These are phyloP conservation scores for Thalassiosira livingstoniorum DNA, from an alignment of 352 stramenopile species.

Conservation along the genomic window DNA sequence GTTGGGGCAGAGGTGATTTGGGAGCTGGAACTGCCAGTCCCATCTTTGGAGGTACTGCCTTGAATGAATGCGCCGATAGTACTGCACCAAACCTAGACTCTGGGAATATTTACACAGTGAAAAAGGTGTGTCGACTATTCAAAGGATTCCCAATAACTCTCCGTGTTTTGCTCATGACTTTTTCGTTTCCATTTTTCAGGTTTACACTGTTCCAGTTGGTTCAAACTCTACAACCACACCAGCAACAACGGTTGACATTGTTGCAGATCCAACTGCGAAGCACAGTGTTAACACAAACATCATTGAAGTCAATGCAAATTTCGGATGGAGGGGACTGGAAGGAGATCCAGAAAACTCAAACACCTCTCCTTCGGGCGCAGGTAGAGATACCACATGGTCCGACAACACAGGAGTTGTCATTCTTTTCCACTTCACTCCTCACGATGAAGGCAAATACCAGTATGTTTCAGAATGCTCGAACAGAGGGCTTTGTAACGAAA, in stretches of 20 bases:
- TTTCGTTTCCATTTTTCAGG: constrained; percentile 14
- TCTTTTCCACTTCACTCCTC: constrained; percentile 61
- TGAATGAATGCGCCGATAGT: constrained; percentile 61
- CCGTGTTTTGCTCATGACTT: neutral
- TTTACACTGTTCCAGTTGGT: constrained; percentile 47
- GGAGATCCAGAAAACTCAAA: constrained; percentile 62
- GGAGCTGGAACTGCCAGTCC: constrained; percentile 50
- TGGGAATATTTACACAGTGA: constrained; percentile 71
- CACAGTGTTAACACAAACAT: constrained; percentile 59
- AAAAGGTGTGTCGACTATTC: constrained; percentile 42
- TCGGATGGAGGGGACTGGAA: constrained; percentile 62
- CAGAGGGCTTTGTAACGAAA: constrained; percentile 70
- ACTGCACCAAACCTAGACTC: constrained; percentile 50
- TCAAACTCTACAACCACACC: constrained; percentile 42
- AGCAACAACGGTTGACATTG: constrained; percentile 39
- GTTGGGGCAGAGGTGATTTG: constrained; percentile 57
- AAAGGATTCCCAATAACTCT: neutral
- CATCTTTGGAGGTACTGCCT: constrained; percentile 61
- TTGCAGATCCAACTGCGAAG: constrained; percentile 46
- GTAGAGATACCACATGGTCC: constrained; percentile 48
- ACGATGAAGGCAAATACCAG: constrained; percentile 49
- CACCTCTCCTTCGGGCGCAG: constrained; percentile 15
- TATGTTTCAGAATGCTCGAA: constrained; percentile 78
- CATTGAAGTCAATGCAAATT: constrained; percentile 67
- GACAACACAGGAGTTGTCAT: constrained; percentile 66